A percentile compares a stretch with the other conserved stretches of the same genome.
Evolutionary conservation across 768 basidiomycete genomes (phyloP).

Genomic region (Xerocomellus amylosporus): DNA sequence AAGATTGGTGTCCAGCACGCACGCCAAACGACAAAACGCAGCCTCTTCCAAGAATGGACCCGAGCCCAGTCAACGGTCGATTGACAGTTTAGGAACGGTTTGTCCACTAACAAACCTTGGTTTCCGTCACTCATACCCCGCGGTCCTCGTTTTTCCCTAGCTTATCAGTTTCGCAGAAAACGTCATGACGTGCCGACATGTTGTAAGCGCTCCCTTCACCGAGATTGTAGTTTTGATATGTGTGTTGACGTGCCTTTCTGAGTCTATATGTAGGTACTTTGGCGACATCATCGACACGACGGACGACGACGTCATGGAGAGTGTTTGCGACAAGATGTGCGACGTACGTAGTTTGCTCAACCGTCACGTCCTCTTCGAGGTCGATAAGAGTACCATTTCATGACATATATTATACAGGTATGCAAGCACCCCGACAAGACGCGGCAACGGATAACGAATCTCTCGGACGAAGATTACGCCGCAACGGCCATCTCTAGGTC

Average conservation of each 20-base stretch:
- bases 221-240: not conserved
- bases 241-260: not conserved
- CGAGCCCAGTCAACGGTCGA: slow-evolving; percentile 63
- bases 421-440: slow-evolving; percentile 78
- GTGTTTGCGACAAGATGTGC: slow-evolving; percentile 75
- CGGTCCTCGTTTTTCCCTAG: slow-evolving; percentile 34
- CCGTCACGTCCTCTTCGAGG: no score
- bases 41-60: slow-evolving; percentile 49
- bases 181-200: slow-evolving; percentile 60
- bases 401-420: slow-evolving; percentile 42
- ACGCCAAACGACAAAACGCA: slow-evolving; percentile 42
- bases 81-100: slow-evolving; percentile 63
- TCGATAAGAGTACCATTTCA: not conserved
- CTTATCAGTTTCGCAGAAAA: slow-evolving; percentile 59
- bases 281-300: slow-evolving; percentile 60
- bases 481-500: slow-evolving; percentile 18
- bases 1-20: slow-evolving; percentile 47
- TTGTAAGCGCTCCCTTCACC: slow-evolving; percentile 51
- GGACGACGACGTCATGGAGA: slow-evolving; percentile 42
- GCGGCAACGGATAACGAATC: slow-evolving; percentile 43
- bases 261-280: slow-evolving; percentile 81
- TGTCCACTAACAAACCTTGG: slow-evolving; percentile 21
- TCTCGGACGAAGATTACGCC: slow-evolving; percentile 43
- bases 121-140: slow-evolving; percentile 6
- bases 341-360: no score